Base-by-base conservation (phyloP, 768 basidiomycete species). In the Suillus discolor region DNA sequence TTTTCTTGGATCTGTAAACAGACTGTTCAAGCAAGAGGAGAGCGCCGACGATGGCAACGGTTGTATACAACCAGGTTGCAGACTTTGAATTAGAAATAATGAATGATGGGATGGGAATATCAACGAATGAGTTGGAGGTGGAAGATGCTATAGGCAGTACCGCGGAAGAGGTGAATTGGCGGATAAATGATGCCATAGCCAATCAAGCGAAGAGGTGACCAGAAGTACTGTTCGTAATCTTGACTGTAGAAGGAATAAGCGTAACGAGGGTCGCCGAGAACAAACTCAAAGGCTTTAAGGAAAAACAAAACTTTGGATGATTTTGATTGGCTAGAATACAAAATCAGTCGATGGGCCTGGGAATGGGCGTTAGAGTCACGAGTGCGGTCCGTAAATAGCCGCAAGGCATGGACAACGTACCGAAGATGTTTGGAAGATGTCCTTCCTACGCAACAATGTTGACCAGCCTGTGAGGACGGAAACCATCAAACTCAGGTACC, bases 1-100 rank as follows among this genome's bases (percentile, higher is more conserved):
- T 86, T 74, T 99, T 99, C 81, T 97, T 96, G 74, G 84, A 85
- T 42, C 97, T 83, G 78, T 97, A 99, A 23, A 96, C 86, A 39
- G 85, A 81, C 80, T 97, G 96, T 74, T 99, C 97, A 62, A 97
- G 82, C 55, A 87, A 80, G 60, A 99, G 88, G 49, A 99, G 86
- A 15, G 90, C 82, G 61, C 87, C 76, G 65, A 97, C 69, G 71
- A 97, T 75, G 47, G 87, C 89, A 42, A 79, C 67, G n/a, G 89
- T 87, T 3, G 92, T 93, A 76, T 84, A 90, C 44, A 90, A 73
- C 89, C 91, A 91, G 42, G 74, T 74, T 15, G 57, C 74, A 8
- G 68, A 68, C 60, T 42, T 61, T 12, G 76, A 64, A 5, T 66
- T 38, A 44, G 79, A 66, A 16, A 78, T 67, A 62, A 86, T 70